Base-by-base conservation (phyloP, 2,329 filamentous ascomycete genomes). In the Cladorrhinum sp. region DNA sequence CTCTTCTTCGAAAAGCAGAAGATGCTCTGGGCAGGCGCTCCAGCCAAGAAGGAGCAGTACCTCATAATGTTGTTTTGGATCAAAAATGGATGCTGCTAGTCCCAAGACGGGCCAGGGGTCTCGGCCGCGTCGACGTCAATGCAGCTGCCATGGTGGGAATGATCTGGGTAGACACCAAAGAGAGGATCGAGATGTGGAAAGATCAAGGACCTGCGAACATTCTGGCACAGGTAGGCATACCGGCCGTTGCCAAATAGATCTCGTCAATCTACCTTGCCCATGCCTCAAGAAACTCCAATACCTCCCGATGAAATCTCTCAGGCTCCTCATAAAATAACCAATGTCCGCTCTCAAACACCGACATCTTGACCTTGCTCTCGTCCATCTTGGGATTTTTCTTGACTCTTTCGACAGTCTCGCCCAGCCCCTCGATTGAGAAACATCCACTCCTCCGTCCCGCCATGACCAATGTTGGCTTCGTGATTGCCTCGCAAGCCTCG, bases 121-220 rank as follows among this genome's bases (percentile, higher is more conserved):
- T 74, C 16, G 66, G 72, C 9, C 75, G 73, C 0, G 70, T 74
- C 1, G 77, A 74, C 45, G 76, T 76, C 1, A 81, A 81, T 64
- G 72, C 78, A 0, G 72, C 74, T 0, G 79, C 77, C 1, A 81
- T 82, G 79, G 56, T 82, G 54, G 80, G 80, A 0, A 73, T 75
- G 55, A 66, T 79, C 2, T 77, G 74, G 72, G 68, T 76, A 16
- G 65, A 69, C 1, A 71, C 69, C 2, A 63, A 74, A 16, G 68
- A 70, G 1, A 65, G 72, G 12, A 59, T 79, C 36, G 68, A 75
- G 25, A 67, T 68, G 29, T 80, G 78, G 78, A 66, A 71, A 53
- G 58, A 63, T 27, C 54, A 74, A 25, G 78, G 77, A 1, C 73
- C 70, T 7, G 64, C 63, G 3, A 69, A 72, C 13, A 73, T 77